Percentiles rank a stretch among this genome's conserved stretches.
Conservation (phyloP, 2,329 filamentous ascomycete species). For the Zymoseptoria tritici region DNA sequence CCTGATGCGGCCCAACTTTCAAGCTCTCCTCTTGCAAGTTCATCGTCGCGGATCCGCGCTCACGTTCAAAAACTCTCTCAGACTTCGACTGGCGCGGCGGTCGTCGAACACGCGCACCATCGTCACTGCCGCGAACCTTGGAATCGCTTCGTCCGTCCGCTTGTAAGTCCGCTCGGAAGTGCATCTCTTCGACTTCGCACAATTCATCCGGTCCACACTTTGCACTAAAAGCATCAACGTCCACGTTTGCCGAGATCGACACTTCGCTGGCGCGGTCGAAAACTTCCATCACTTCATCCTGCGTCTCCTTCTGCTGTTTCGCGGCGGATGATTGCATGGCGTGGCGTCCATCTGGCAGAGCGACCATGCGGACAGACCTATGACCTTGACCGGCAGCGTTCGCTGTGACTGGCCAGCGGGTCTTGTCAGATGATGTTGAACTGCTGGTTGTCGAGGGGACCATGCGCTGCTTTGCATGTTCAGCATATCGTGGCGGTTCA, state of each 20-base stretch:
- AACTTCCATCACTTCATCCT: not conserved
- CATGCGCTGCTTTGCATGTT: not conserved
- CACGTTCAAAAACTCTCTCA: not conserved
- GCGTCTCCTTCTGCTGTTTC: not conserved
- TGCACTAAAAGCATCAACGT: not conserved
- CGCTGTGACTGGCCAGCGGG: slow-evolving; percentile 6
- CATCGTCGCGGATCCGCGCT: not conserved
- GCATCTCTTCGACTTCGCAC: not conserved
- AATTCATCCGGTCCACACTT: not conserved
- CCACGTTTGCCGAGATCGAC: not conserved
- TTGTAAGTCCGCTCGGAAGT: not conserved
- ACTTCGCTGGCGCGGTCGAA: not conserved
- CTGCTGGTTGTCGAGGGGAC: not conserved
- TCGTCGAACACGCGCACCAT: not conserved
- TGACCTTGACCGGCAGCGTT: not conserved
- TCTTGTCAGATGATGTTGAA: slow-evolving; percentile 8
- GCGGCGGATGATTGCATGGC: not conserved
- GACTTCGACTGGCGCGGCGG: not conserved
- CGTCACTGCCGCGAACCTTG: not conserved
- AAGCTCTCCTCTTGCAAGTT: not conserved
- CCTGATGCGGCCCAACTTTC: not conserved
- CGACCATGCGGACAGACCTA: not conserved
- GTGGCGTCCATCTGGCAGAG: not conserved
- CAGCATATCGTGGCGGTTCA: not conserved
- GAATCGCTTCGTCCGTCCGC: not conserved